Base-by-base conservation (phyloP, 2,329 filamentous ascomycete species). In the Xylariaceae sp. region DNA sequence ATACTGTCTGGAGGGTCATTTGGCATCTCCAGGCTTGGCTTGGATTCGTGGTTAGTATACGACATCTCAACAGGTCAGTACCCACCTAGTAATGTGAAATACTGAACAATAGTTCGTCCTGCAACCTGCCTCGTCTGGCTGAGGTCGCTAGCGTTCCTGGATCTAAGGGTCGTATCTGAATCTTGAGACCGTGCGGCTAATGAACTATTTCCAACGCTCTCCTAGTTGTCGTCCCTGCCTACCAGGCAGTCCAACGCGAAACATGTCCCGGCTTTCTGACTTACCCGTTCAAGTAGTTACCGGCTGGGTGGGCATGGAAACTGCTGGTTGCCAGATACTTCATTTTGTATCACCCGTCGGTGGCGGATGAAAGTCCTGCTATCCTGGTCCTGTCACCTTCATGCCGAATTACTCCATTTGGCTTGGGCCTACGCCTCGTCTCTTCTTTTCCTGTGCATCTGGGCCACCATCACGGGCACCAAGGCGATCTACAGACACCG, bases 311-410 rank as follows among this genome's bases (percentile, higher is more conserved):
- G 22, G 4, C 22, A 5, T 4, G 22, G 43, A 39, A 39, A 19
- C 39, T 48, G 49, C 42, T 27, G 36, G 42, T 49, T 46, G 41
- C 32, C 27, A 32, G 31, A 35, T 47, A 41, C 44, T 43, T 40
- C n/a, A 18, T 43, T 36, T 40, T 35, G 18, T 19, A 55, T 47
- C 45, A 55, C 41, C 46, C 47, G 44, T 49, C 46, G 52, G 52
- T 52, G 43, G 40, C 45, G 42, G 36, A 51, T 56, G 49, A 52
- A 58, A 52, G 55, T 49, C 49, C 7, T 27, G 22, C 22, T 27
- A 58, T 55, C 55, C 55, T 59, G 62, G 60, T 59, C 49, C 54
- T 54, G 57, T 57, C 53, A 54, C 58, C 56, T 55, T 57, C 53
- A 54, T 44, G 47, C 50, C 47, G 47, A 27, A 52, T 58, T 64